These are phyloP conservation scores for Ophiostoma sp. DNA, from an alignment of 2,329 filamentous ascomycete species.

Conservation along the genomic window DNA sequence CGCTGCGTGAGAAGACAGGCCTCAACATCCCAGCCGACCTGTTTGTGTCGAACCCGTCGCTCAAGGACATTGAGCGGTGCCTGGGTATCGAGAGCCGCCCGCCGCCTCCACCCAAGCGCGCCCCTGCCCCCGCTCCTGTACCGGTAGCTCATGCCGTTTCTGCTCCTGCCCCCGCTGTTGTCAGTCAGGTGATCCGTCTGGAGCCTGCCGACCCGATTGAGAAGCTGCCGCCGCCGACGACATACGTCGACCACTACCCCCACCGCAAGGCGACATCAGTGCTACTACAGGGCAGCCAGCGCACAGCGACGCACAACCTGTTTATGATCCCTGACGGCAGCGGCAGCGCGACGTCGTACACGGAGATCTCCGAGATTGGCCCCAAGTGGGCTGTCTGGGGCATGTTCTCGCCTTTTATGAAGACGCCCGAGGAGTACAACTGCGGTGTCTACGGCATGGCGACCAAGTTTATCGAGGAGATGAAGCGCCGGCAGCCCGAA, in stretches of 20 bases:
- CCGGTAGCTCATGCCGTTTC: conserved; percentile 29
- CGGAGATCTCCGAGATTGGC: conserved; percentile 50
- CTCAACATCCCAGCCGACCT: conserved; percentile 54
- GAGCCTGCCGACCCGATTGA: conserved; percentile 37
- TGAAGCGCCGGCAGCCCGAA: conserved; percentile 62
- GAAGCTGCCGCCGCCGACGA: conserved; percentile 38
- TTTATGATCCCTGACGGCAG: conserved; percentile 53
- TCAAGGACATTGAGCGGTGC: conserved; percentile 60
- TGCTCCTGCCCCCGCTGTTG: conserved; percentile 20
- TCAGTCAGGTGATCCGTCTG: conserved; percentile 27
- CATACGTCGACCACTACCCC: conserved; percentile 41
- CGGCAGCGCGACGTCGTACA: conserved; percentile 62
- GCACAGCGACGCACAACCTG: conserved; percentile 43
- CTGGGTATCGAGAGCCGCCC: conserved; percentile 44
- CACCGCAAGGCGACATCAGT: conserved; percentile 46
- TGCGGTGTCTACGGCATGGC: conserved; percentile 62
- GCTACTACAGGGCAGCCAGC: conserved; percentile 47
- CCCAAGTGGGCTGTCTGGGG: conserved; percentile 45
- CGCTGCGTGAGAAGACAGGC: conserved; percentile 50
- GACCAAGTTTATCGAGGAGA: conserved; percentile 60
- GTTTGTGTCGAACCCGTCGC: conserved; percentile 55
- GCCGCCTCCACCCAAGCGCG: conserved; percentile 30
- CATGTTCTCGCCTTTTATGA: conserved; percentile 67
- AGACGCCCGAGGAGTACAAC: conserved; percentile 58
- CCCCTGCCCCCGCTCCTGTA: conserved; percentile 14